Percentiles rank a stretch among this genome's conserved stretches.
Evolutionary conservation across 495 filamentous ascomycete species (phyloP).

Genomic region (Bryoglossum gracile): DNA sequence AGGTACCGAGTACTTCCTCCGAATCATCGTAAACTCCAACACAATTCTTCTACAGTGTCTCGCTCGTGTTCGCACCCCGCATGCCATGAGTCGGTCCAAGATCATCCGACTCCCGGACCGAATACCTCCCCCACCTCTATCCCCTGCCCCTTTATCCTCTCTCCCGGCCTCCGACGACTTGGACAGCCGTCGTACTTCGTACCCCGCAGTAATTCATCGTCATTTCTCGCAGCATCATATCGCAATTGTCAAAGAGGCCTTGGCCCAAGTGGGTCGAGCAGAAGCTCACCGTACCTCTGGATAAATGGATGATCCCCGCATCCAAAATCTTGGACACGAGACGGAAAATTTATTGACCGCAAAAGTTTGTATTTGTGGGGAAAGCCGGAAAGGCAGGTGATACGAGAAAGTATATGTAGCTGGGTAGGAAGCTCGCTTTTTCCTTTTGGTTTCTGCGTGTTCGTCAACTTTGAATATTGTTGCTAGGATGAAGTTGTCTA

Average conservation of each 20-base stretch:
- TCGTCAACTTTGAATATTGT: not conserved
- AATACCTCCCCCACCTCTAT: too few relatives aligned
- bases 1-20: too few relatives aligned
- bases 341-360: not conserved
- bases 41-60: too few relatives aligned
- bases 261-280: not conserved
- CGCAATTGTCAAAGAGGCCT: not conserved
- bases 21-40: too few relatives aligned
- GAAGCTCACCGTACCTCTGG: not conserved
- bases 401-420: not conserved
- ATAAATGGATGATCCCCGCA: not conserved
- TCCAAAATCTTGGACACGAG: not conserved
- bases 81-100: not conserved
- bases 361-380: not conserved
- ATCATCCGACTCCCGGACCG: not conserved
- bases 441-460: not conserved
- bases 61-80: too few relatives aligned
- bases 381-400: too few relatives aligned
- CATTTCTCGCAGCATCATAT: not conserved
- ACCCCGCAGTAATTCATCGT: not conserved
- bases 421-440: not conserved
- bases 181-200: not conserved
- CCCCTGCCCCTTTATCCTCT: too few relatives aligned
- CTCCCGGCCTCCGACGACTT: too few relatives aligned
- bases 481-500: slow-evolving; percentile 6